These are phyloP conservation scores for Eucalyptus fibrosa DNA, from an alignment of 345 rosid genomes.

Conservation along the genomic window DNA sequence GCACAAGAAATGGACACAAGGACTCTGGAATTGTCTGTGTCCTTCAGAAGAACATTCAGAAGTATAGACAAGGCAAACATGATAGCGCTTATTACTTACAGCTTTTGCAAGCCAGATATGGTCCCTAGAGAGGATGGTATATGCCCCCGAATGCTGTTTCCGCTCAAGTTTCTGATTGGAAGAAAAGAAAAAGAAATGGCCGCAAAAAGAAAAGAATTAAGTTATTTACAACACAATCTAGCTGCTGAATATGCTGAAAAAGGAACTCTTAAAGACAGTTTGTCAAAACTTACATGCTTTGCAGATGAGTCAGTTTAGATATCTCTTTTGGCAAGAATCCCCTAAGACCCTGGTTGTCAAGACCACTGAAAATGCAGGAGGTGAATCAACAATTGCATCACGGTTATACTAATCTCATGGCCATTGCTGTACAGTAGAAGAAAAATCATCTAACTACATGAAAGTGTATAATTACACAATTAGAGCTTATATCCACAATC, in stretches of 20 bases:
- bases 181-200: background rate
- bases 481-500: background rate
- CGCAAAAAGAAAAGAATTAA: background rate
- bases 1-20: background rate
- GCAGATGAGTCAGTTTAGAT: slow-evolving; percentile 61
- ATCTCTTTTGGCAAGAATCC: slow-evolving; percentile 80
- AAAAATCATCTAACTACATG: background rate
- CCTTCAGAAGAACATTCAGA: background rate
- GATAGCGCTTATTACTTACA: slow-evolving; percentile 42
- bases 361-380: slow-evolving; percentile 36
- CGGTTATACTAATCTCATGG: background rate
- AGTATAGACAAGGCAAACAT: background rate
- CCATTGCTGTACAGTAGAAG: background rate
- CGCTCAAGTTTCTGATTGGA: slow-evolving; percentile 69
- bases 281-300: slow-evolving; percentile 57
- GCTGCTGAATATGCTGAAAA: background rate
- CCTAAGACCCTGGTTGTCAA: slow-evolving; percentile 82
- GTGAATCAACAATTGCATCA: background rate
- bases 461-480: background rate
- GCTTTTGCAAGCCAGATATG: slow-evolving; percentile 42
- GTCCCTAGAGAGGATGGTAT: slow-evolving; percentile 72
- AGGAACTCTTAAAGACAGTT: background rate
- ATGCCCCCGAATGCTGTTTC: slow-evolving; percentile 63
- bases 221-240: background rate
- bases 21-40: background rate